These are phyloP conservation scores for Phalaenopsis equestris DNA, from an alignment of 106 monocot species.

Conservation along the genomic window DNA sequence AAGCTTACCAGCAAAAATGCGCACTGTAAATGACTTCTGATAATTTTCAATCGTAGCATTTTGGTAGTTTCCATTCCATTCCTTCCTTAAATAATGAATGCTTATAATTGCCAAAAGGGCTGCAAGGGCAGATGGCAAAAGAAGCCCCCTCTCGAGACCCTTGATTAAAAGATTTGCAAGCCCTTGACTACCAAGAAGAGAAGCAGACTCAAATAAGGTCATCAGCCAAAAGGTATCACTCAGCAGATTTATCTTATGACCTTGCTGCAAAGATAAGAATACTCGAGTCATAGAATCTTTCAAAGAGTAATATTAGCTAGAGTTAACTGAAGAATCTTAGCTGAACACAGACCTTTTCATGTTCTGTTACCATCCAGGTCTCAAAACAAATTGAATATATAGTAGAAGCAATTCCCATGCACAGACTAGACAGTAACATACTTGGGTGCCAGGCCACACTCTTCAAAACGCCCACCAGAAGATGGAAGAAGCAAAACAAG, in stretches of 20 bases:
- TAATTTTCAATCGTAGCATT: conserved; percentile 43
- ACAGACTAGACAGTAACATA: conserved; percentile 44
- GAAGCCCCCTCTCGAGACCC: conserved; percentile 44
- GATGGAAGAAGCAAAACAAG: conserved; percentile 65
- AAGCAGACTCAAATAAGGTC: conserved; percentile 73
- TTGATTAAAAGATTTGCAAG: conserved; percentile 62
- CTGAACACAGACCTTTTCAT: conserved; percentile 73
- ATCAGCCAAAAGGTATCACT: conserved; percentile 87
- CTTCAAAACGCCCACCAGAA: conserved; percentile 57
- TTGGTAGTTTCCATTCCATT: conserved; percentile 35
- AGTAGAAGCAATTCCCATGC: conserved; percentile 62
- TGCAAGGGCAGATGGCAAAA: conserved; percentile 37
- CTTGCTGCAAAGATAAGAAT: conserved; percentile 66
- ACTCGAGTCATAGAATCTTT: background rate
- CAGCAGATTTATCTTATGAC: conserved; percentile 59
- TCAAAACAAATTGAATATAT: conserved; percentile 79
- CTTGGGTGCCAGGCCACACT: conserved; percentile 38
- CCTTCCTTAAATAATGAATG: conserved; percentile 63
- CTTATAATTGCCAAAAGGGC: conserved; percentile 54
- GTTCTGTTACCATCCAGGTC: conserved; percentile 80
- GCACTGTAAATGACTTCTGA: conserved; percentile 48
- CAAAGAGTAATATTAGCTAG: background rate
- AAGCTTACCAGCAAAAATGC: conserved; percentile 59
- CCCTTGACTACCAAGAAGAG: conserved; percentile 77
- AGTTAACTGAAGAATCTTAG: background rate